phyloP scores from a whole-genome alignment of 495 filamentous ascomycete genomes.

The Friedmanniomyces simplex region DNA sequence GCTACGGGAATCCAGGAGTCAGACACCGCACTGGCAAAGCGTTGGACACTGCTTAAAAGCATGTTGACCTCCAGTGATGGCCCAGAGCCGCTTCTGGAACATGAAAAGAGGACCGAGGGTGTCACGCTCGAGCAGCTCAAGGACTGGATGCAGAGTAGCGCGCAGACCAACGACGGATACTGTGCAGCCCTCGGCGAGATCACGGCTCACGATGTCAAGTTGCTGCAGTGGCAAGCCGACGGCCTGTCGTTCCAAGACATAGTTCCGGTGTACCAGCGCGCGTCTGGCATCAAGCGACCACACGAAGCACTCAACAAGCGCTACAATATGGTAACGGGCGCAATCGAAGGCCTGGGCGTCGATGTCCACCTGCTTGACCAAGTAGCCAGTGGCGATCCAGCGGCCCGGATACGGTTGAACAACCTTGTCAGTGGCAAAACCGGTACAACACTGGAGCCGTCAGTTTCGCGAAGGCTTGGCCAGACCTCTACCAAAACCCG shows the following conservation, averaged over 20 bases:
- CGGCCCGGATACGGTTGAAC: neutral
- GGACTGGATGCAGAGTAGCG: neutral
- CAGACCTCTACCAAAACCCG: neutral
- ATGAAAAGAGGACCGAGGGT: neutral
- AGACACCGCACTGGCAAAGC: neutral
- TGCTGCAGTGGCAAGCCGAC: neutral
- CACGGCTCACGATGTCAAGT: neutral
- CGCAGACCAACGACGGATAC: neutral
- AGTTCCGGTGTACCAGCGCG: neutral
- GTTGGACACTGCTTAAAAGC: neutral
- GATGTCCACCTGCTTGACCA: neutral
- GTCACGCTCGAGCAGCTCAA: neutral
- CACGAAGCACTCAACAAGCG: neutral
- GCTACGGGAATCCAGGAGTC: neutral
- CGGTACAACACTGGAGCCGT: neutral
- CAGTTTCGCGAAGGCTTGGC: neutral
- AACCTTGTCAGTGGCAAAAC: neutral
- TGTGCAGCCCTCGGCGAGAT: conserved; percentile 2
- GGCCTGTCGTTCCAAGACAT: neutral
- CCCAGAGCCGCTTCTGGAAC: neutral
- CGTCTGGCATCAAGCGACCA: neutral
- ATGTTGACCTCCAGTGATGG: neutral
- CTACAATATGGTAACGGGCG: neutral
- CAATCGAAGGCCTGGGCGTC: neutral
- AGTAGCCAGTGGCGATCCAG: neutral